A percentile compares a stretch with the other conserved stretches of the same genome.
phyloP scores from a whole-genome alignment of 768 basidiomycete genomes.

The Mycena sanguinolenta region DNA sequence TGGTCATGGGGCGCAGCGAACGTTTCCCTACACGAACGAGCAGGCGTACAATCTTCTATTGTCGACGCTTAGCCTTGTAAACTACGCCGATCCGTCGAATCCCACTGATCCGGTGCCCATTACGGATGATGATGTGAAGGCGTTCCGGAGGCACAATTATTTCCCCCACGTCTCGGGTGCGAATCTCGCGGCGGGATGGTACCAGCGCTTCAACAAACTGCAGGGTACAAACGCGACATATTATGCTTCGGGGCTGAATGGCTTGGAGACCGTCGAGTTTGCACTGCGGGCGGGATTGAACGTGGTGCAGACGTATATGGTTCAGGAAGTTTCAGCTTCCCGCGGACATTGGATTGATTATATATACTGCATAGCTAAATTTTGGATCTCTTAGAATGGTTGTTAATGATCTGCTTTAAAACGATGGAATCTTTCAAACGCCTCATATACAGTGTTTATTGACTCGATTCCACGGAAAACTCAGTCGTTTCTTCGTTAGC shows the following conservation, averaged over 20 bases:
- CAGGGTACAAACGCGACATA: conserved; percentile 19
- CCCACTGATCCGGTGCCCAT: conserved; percentile 12
- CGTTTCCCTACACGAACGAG: conserved; percentile 6
- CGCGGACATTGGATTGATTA: too few relatives aligned
- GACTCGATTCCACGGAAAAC: too few relatives aligned
- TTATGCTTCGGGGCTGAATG: conserved; percentile 25
- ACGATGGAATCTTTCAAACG: too few relatives aligned
- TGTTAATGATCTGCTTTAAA: too few relatives aligned
- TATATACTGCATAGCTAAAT: too few relatives aligned
- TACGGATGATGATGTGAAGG: conserved; percentile 20
- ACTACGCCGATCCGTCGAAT: conserved; percentile 9
- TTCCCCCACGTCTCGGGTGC: conserved; percentile 19
- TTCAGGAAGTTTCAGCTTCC: too few relatives aligned
- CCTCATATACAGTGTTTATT: too few relatives aligned
- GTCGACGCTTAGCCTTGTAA: conserved; percentile 1
- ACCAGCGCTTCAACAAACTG: conserved; percentile 16
- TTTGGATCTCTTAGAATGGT: too few relatives aligned
- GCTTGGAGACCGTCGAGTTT: conserved; percentile 21
- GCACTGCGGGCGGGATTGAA: conserved; percentile 17
- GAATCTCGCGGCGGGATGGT: conserved; percentile 17
- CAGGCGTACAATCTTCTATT: conserved; percentile 14
- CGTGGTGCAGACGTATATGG: conserved; percentile 17
- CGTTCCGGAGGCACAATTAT: conserved; percentile 17
- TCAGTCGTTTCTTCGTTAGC: too few relatives aligned
- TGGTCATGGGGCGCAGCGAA: conserved; percentile 12